Base-by-base conservation (phyloP, 164 flowering plant genomes). In the Nymphaea thermarum region DNA sequence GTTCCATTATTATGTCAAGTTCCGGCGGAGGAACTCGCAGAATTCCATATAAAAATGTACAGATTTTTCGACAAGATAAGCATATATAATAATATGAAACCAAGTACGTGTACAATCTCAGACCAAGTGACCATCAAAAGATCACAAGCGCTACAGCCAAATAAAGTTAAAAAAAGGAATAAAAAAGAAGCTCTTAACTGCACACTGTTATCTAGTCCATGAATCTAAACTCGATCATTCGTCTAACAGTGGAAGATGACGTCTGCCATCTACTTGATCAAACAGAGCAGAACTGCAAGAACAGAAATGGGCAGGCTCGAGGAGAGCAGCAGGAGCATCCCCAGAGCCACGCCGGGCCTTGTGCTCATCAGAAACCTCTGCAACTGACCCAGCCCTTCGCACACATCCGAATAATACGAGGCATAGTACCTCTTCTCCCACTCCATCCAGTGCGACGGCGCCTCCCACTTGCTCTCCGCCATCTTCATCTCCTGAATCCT, bases 341-440 rank as follows among this genome's bases (percentile, higher is more conserved):
- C 87, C 3, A 86, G 43, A 12, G 80, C 86, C 72, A 85, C 67
- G 71, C 85, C 65, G 4, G 92, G 92, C 76, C 89, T 74, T 3
- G 81, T 77, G 43, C 82, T 75, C 87, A 83, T 87, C 77, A 87
- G 55, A 66, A 70, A 71, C 4, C 77, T n/a, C 68, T 87, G 87
- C 75, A 85, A 62, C 16, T 73, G 5, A 5, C 87, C 84, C 60
- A 84, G 25, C 1, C 69, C 71, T 18, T 78, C 71, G 64, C 84
- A 85, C 3, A 87, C 71, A 5, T 74, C 43, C 2, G 82, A 51
- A 60, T 82, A 79, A 59, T 81, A 81, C 14, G 43, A 65, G 2
- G 76, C 44, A 57, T 75, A 81, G 18, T 59, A 82, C 4, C 67
- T 69, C 74, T 84, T 86, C 80, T 86, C 91, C 88, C 88, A 86